Evolutionary conservation across 2,329 filamentous ascomycete genomes (phyloP).

Genomic region (Neoarthrinium moseri): DNA sequence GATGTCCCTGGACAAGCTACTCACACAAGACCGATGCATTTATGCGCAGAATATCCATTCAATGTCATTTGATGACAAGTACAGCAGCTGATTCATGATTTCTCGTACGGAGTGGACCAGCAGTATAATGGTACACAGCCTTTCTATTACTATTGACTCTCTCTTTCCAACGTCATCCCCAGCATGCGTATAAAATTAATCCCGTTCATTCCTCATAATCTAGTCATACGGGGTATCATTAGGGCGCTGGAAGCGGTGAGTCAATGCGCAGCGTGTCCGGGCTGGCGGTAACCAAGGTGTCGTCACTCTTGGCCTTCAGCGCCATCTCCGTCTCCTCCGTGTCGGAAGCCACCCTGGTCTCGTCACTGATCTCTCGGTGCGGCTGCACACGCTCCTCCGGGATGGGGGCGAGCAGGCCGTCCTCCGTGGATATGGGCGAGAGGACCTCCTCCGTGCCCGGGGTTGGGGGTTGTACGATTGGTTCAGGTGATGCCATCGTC

Average conservation of each 20-base stretch:
- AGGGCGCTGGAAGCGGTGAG: neutral
- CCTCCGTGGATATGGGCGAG: neutral
- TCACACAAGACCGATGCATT: too few species aligned
- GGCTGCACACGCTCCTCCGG: constrained; percentile 19
- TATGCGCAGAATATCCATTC: too few species aligned
- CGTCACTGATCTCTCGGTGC: constrained; percentile 24
- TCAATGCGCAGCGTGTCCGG: neutral
- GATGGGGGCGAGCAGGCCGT: constrained; percentile 19
- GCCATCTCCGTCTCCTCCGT: constrained; percentile 11
- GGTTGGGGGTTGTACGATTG: constrained; percentile 5
- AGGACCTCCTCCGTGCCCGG: neutral
- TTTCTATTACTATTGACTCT: too few species aligned
- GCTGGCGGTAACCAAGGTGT: constrained; percentile 1
- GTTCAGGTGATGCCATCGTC: neutral
- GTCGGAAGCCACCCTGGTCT: constrained; percentile 16
- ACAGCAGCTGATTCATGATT: too few species aligned
- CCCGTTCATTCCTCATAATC: too few species aligned
- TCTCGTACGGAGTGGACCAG: too few species aligned
- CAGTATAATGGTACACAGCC: too few species aligned
- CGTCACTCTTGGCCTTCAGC: constrained; percentile 2
- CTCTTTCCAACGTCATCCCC: too few species aligned
- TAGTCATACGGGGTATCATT: too few species aligned
- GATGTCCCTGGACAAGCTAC: too few species aligned
- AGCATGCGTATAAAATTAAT: too few species aligned
- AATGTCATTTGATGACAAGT: too few species aligned